A percentile compares a stretch with the other conserved stretches of the same genome.
phyloP scores from a whole-genome alignment of 495 filamentous ascomycete species.

The Penicillium mononematosum region DNA sequence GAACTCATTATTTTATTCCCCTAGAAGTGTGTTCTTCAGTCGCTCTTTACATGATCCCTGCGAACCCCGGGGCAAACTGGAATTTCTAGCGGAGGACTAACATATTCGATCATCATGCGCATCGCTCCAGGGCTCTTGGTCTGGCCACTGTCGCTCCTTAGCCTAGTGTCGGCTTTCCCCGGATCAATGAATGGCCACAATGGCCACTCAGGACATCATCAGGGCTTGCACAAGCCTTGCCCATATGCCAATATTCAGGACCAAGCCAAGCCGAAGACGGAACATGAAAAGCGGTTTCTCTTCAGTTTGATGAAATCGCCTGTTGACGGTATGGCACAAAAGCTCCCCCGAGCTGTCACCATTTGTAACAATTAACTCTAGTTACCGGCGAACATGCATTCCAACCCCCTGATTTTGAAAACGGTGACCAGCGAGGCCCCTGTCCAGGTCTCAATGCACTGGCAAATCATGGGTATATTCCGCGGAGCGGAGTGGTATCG shows the following conservation, averaged over 20 bases:
- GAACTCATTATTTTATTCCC: background rate
- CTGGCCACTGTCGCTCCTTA: slow-evolving; percentile 4
- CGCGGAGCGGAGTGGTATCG: slow-evolving; percentile 49
- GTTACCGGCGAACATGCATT: slow-evolving; percentile 42
- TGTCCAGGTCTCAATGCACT: slow-evolving; percentile 54
- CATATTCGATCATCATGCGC: slow-evolving; percentile 15
- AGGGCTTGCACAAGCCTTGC: slow-evolving; percentile 25
- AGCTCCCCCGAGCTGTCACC: background rate
- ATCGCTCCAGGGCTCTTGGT: slow-evolving; percentile 11
- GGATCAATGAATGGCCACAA: slow-evolving; percentile 10
- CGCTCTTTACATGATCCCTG: background rate
- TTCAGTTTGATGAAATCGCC: slow-evolving; percentile 28
- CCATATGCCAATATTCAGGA: slow-evolving; percentile 22
- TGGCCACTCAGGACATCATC: slow-evolving; percentile 10
- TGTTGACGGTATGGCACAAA: slow-evolving; percentile 27
- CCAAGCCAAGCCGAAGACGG: background rate
- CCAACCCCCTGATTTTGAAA: slow-evolving; percentile 35
- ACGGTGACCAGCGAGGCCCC: slow-evolving; percentile 45
- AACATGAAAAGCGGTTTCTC: slow-evolving; percentile 29
- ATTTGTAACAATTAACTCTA: slow-evolving; percentile 11
- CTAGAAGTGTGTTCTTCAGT: background rate
- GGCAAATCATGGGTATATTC: slow-evolving; percentile 56
- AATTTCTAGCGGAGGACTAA: background rate
- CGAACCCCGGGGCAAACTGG: background rate
- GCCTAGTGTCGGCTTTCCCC: slow-evolving; percentile 16